phyloP scores from a whole-genome alignment of 441 rosid species.

The Adansonia rubrostipa region DNA sequence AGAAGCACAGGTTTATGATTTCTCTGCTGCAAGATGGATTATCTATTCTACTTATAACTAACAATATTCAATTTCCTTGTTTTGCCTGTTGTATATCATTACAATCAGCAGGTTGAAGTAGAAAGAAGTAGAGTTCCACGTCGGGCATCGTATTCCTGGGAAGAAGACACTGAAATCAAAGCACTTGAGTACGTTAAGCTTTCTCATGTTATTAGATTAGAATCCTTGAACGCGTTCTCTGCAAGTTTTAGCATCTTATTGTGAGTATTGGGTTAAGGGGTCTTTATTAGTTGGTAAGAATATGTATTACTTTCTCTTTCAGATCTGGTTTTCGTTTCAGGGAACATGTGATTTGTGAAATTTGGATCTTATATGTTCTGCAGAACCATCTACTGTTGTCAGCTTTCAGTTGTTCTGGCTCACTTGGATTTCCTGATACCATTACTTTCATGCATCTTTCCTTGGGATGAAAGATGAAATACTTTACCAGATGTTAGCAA shows the following conservation, averaged over 20 bases:
- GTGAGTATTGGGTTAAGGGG: slow-evolving; percentile 3
- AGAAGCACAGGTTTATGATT: slow-evolving; percentile 72
- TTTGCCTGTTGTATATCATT: slow-evolving; percentile 22
- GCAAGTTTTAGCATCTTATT: slow-evolving; percentile 27
- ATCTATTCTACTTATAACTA: slow-evolving; percentile 21
- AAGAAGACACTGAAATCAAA: slow-evolving; percentile 91
- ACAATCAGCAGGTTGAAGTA: slow-evolving; percentile 70
- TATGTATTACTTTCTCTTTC: neutral
- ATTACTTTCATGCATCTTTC: slow-evolving; percentile 8
- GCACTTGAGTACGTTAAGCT: slow-evolving; percentile 79
- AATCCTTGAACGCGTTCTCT: slow-evolving; percentile 7
- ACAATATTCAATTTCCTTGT: slow-evolving; percentile 14
- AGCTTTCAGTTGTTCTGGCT: slow-evolving; percentile 12
- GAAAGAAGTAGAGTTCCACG: slow-evolving; percentile 83
- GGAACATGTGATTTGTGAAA: slow-evolving; percentile 8
- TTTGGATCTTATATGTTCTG: neutral
- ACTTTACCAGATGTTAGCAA: neutral
- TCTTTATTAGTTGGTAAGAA: neutral
- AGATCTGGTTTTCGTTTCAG: slow-evolving; percentile 6
- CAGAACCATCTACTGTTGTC: neutral
- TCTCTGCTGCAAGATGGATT: slow-evolving; percentile 9
- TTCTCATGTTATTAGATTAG: slow-evolving; percentile 2
- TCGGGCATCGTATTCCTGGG: slow-evolving; percentile 83
- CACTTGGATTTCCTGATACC: neutral
- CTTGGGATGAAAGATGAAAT: slow-evolving; percentile 6